Evolutionary conservation across 1,284 basidiomycete species (phyloP), one percentile per base, ranked within the genome.

Genomic region (Malassezia slooffiae): DNA sequence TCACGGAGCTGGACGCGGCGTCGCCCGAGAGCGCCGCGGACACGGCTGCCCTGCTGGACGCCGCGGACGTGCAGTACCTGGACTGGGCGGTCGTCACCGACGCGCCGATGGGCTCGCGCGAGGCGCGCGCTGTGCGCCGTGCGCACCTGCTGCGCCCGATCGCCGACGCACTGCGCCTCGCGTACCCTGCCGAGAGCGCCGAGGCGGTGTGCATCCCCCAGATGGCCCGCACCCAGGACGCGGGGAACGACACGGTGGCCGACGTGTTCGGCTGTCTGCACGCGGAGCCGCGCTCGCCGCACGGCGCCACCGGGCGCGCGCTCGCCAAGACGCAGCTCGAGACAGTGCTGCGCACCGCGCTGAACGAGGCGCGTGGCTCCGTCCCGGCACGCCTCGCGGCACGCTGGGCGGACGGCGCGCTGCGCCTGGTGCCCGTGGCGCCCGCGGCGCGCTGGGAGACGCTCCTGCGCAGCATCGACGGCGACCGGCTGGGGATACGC

Each of bases 1-100:
- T 42, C 23, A 12, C 19, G 9, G 44, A 47, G 4, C 20, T 35
- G 8, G 42, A 44, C 8, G 13, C 17, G 12, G 29, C 28, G 22
- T 12, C 24, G 2, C 9, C 17, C 19, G 20, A 21, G 11, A n/a
- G n/a, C n/a, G 10, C 22, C 16, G 12, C 5, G 16, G 26, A 30
- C 19, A 28, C 30, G 15, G 8, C 29, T 13, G 27, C 34, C 11
- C 19, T 43, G 8, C 20, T 37, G 6, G 24, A 23, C 31, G 34
- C 23, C 13, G 38, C 39, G 20, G 19, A 41, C 21, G 32, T 36
- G 8, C 23, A 27, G 35, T 34, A 38, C 20, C 27, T 40, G 19
- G 46, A 48, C 34, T 48, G 46, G 46, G 34, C 39, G 24, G 26
- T 48, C 22, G 40, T 48, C 2, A 19, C 33, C 7, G 45, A 47